These are phyloP conservation scores for Puccinia coronata DNA, from an alignment of 1,284 basidiomycete genomes.

Conservation along the genomic window DNA sequence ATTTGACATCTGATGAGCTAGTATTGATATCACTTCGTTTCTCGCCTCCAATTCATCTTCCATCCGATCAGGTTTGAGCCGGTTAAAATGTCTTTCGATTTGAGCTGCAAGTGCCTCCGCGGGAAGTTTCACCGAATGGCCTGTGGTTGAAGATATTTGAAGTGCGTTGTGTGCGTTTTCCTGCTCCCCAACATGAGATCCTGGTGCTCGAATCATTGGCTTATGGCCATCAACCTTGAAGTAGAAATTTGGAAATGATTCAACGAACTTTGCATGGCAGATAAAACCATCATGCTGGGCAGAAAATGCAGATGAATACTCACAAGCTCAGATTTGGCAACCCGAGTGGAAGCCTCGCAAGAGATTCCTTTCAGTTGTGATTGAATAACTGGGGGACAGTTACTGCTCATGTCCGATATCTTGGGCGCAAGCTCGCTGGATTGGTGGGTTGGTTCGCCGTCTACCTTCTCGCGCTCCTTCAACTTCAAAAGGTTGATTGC, in stretches of 20 bases:
- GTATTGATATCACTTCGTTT: slow-evolving; percentile 41
- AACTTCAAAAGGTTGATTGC: slow-evolving; percentile 35
- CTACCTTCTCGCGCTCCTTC: slow-evolving; percentile 30
- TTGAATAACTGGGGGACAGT: neutral
- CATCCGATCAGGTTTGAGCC: slow-evolving; percentile 23
- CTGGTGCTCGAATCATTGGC: neutral
- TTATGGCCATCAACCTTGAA: neutral
- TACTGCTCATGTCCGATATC: neutral
- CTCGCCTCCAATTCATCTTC: slow-evolving; percentile 45
- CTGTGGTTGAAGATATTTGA: slow-evolving; percentile 13
- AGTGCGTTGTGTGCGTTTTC: neutral
- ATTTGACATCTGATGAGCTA: slow-evolving; percentile 32
- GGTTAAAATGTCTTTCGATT: slow-evolving; percentile 31
- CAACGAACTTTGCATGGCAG: no score
- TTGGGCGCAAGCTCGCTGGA: neutral
- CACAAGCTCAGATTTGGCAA: neutral
- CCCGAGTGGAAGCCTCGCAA: no score
- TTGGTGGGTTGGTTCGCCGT: neutral
- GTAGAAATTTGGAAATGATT: no score
- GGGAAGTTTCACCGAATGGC: slow-evolving; percentile 17
- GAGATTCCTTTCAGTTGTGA: no score
- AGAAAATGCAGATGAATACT: neutral
- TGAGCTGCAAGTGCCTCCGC: slow-evolving; percentile 15
- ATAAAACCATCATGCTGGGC: no score
- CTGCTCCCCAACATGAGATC: neutral